A percentile compares a stretch with the other conserved stretches of the same genome.
phyloP scores from a whole-genome alignment of 2,329 filamentous ascomycete genomes.

The Diaporthe australafricana region DNA sequence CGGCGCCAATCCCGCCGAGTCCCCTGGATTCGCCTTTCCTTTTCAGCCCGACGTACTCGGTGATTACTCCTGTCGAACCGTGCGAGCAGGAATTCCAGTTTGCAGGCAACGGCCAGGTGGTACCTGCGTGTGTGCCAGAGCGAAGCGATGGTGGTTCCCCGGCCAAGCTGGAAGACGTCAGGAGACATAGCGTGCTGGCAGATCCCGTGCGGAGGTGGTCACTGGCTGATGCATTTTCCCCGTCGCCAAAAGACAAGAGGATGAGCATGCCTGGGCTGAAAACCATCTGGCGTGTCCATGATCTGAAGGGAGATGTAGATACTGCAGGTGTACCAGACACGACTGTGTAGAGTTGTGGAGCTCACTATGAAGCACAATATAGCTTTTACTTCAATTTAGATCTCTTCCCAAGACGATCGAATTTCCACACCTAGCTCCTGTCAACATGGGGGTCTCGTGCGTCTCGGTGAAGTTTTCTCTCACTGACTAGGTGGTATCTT shows the following conservation, averaged over 20 bases:
- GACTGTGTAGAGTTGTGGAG: not conserved
- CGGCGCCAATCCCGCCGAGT: constrained; percentile 19
- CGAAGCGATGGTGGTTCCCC: not conserved
- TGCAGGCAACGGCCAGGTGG: constrained; percentile 1
- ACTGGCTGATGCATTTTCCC: constrained; percentile 31
- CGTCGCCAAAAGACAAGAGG: constrained; percentile 41
- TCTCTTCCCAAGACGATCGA: not conserved
- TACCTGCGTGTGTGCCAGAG: constrained; percentile 2
- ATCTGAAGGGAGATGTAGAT: constrained; percentile 32
- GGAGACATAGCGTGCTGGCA: not conserved
- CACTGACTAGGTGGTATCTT: not conserved
- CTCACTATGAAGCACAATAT: not conserved
- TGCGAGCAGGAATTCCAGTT: constrained; percentile 7
- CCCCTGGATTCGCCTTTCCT: constrained; percentile 23
- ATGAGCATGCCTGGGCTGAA: constrained; percentile 49
- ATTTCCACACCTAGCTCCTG: not conserved
- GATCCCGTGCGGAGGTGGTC: constrained; percentile 34
- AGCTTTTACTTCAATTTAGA: not conserved
- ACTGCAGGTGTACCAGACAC: constrained; percentile 5
- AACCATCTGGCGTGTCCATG: constrained; percentile 43
- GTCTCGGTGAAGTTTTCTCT: not conserved
- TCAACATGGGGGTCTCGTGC: not conserved
- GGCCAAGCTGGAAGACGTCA: not conserved
- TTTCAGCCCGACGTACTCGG: constrained; percentile 5
- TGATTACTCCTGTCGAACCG: not conserved